Conservation (phyloP, 2,329 filamentous ascomycete species). For the Fusarium odoratissimum region DNA sequence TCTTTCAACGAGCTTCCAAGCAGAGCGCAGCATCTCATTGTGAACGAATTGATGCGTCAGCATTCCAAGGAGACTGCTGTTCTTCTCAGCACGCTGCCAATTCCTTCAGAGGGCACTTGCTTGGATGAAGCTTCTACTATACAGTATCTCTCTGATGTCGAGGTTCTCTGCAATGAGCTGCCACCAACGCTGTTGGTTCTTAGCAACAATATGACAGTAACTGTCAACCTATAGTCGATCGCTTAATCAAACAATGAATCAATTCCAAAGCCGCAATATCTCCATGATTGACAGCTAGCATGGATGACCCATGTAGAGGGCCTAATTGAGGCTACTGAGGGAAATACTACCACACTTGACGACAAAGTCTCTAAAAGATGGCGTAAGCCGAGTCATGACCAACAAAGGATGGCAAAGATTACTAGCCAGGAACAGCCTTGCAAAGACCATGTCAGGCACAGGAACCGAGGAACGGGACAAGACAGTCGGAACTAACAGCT, state of each 20-base stretch:
- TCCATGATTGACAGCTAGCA: slow-evolving; percentile 33
- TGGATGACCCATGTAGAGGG: slow-evolving; percentile 2
- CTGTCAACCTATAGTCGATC: slow-evolving; percentile 70
- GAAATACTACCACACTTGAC: neutral
- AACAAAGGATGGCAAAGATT: slow-evolving; percentile 32
- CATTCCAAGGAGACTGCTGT: slow-evolving; percentile 79
- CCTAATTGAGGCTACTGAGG: slow-evolving; percentile 9
- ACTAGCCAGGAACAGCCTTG: slow-evolving; percentile 36
- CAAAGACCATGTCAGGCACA: slow-evolving; percentile 18
- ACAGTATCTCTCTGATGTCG: slow-evolving; percentile 80
- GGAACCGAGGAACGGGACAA: slow-evolving; percentile 12
- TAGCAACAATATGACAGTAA: slow-evolving; percentile 92
- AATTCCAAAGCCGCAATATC: slow-evolving; percentile 31
- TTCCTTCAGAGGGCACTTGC: slow-evolving; percentile 81
- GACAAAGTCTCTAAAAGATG: slow-evolving; percentile 18
- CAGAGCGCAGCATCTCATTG: slow-evolving; percentile 84
- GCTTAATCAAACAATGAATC: slow-evolving; percentile 14
- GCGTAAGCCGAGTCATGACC: slow-evolving; percentile 32
- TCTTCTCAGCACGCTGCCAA: slow-evolving; percentile 84
- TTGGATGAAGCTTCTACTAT: slow-evolving; percentile 76
- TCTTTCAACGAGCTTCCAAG: slow-evolving; percentile 90
- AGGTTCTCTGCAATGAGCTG: slow-evolving; percentile 80
- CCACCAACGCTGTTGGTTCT: slow-evolving; percentile 83
- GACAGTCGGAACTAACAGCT: neutral
- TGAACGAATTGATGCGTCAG: slow-evolving; percentile 83